Percentiles rank a stretch among this genome's conserved stretches.
Evolutionary conservation across 139 green algal species (phyloP).

Genomic region (Tetratostichococcus sp.): DNA sequence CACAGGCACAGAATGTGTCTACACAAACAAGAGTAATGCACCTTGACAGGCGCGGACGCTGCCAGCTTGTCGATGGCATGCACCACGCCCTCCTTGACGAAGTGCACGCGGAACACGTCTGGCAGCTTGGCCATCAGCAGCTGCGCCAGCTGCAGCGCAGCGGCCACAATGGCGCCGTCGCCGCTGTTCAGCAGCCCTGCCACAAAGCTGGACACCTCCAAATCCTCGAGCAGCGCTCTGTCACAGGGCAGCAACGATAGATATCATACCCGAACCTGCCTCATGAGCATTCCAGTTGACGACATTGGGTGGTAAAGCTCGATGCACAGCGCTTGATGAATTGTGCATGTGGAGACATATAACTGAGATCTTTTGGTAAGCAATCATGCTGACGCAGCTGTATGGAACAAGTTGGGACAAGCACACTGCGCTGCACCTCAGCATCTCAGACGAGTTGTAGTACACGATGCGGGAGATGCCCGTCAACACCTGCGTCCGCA

Average conservation of each 20-base stretch:
- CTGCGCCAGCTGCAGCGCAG: conserved; percentile 67
- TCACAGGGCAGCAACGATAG: not conserved
- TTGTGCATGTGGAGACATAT: too few species aligned
- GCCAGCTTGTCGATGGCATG: conserved; percentile 80
- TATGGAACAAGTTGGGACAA: not conserved
- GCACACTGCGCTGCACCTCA: conserved; percentile 28
- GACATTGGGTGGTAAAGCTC: too few species aligned
- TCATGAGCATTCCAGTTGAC: too few species aligned
- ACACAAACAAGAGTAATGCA: not conserved
- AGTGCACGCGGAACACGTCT: conserved; percentile 59
- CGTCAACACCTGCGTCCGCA: conserved; percentile 66
- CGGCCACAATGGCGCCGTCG: conserved; percentile 47
- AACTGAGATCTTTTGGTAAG: too few species aligned
- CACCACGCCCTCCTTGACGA: conserved; percentile 90
- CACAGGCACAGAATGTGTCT: too few species aligned
- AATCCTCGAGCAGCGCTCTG: conserved; percentile 49
- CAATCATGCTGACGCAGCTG: too few species aligned
- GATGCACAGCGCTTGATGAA: too few species aligned
- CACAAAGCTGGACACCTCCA: conserved; percentile 78
- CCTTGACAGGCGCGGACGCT: not conserved
- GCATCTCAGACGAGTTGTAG: conserved; percentile 36
- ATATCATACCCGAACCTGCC: too few species aligned
- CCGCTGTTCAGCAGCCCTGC: conserved; percentile 64
- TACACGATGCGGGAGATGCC: conserved; percentile 70
- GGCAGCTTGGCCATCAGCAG: conserved; percentile 88